Base-by-base conservation (phyloP, 164 flowering plant species). In the Amborella trichopoda region DNA sequence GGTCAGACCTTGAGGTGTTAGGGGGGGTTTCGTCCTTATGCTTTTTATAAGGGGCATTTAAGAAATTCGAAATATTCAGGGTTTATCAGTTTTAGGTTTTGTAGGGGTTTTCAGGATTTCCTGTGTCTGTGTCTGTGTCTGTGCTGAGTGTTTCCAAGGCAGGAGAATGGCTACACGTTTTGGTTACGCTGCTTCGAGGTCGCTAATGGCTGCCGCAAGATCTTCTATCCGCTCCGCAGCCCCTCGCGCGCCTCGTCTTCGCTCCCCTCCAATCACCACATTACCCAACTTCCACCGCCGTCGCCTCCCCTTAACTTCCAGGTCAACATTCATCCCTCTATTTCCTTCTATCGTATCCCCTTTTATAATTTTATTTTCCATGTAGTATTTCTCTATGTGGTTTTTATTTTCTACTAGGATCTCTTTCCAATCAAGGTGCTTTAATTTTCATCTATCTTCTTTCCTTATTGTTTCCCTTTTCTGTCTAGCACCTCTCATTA, bases 111-210 rank as follows among this genome's bases (percentile, higher is more conserved):
- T n/a, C n/a, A n/a, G n/a, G n/a, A n/a, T n/a, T n/a, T n/a, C n/a
- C n/a, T n/a, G n/a, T n/a, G n/a, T n/a, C n/a, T n/a, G n/a, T n/a
- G n/a, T n/a, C n/a, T n/a, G n/a, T n/a, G n/a, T n/a, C n/a, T n/a
- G n/a, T n/a, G n/a, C n/a, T n/a, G n/a, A n/a, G n/a, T n/a, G n/a
- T n/a, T n/a, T n/a, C n/a, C n/a, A n/a, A n/a, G n/a, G n/a, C n/a
- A n/a, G n/a, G n/a, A n/a, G n/a, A 56, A 83, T 84, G 89, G 97
- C 95, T 58, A 78, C 75, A 76, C 83, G 94, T 22, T 64, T 61
- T 23, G 87, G 85, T 53, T n/a, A n/a, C n/a, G 80, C 93, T 6
- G 20, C 74, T 18, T 68, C 89, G 2, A 69, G 94, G 40, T 73
- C 94, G 9, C 48, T 80, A 12, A 36, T 75, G 44, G 70, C 91